Percentiles rank a stretch among this genome's conserved stretches.
Evolutionary conservation across 495 filamentous ascomycete genomes (phyloP).

Genomic region (Apiosordaria backusii): DNA sequence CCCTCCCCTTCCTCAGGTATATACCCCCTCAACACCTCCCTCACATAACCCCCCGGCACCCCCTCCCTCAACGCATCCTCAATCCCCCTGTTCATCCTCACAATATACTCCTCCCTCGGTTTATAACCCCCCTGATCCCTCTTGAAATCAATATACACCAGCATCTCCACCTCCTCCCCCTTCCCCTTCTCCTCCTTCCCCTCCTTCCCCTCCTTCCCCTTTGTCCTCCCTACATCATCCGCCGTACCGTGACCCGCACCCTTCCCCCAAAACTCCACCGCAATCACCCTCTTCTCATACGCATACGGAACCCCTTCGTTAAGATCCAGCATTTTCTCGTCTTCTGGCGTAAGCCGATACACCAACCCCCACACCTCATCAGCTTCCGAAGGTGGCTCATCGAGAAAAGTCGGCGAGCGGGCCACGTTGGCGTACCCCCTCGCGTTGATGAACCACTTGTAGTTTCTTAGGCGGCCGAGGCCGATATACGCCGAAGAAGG

Average conservation of each 20-base stretch:
- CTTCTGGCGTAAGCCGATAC: conserved; percentile 32
- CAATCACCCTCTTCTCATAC: conserved; percentile 32
- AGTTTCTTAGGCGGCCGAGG: conserved; percentile 35
- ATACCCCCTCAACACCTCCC: conserved; percentile 24
- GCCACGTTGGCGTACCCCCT: conserved; percentile 43
- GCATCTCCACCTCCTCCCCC: conserved; percentile 18
- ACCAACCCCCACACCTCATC: conserved; percentile 41
- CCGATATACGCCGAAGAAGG: conserved; percentile 35
- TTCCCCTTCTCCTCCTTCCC: background rate
- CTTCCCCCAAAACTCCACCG: conserved; percentile 21
- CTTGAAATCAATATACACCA: conserved; percentile 41
- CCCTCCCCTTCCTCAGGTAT: conserved; percentile 20
- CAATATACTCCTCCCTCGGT: conserved; percentile 35
- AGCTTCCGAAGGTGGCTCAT: background rate
- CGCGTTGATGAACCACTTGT: conserved; percentile 44
- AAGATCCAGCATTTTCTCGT: conserved; percentile 34
- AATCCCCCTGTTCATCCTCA: conserved; percentile 39
- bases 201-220: background rate
- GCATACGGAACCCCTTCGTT: conserved; percentile 39
- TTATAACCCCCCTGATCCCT: conserved; percentile 12
- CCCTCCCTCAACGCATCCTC: conserved; percentile 34
- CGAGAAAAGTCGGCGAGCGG: background rate
- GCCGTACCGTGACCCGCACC: background rate
- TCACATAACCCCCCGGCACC: conserved; percentile 33
- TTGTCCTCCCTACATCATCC: background rate